Conservation (phyloP, 768 basidiomycete species). For the Termitomyces sp. region DNA sequence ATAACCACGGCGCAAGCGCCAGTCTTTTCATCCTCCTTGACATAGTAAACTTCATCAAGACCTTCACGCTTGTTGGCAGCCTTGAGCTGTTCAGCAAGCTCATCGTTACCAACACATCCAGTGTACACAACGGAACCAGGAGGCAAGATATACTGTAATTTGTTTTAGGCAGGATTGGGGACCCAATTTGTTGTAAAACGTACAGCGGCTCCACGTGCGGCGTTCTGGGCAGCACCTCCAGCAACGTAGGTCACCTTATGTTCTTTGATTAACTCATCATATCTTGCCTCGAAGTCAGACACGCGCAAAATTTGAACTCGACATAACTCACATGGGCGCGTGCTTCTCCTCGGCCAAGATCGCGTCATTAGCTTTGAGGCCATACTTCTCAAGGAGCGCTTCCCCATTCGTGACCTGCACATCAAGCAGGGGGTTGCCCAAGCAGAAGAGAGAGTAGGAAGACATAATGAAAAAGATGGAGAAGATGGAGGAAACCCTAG, state of each 20-base stretch:
- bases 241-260: conserved; percentile 86
- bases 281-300: conserved; percentile 42
- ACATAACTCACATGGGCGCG: conserved; percentile 60
- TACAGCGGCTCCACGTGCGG: conserved; percentile 94
- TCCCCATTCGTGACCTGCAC: conserved; percentile 90
- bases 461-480: conserved; percentile 28
- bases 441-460: conserved; percentile 62
- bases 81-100: conserved; percentile 84
- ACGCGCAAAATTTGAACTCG: not conserved
- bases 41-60: conserved; percentile 81
- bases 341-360: conserved; percentile 92
- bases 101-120: conserved; percentile 91
- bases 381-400: conserved; percentile 81
- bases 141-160: conserved; percentile 82
- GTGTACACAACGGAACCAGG: conserved; percentile 86
- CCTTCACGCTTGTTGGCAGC: conserved; percentile 91
- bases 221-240: conserved; percentile 95
- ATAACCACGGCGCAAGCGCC: conserved; percentile 96
- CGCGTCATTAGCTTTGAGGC: conserved; percentile 90
- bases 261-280: conserved; percentile 78
- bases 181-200: conserved; percentile 21
- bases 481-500: not conserved
- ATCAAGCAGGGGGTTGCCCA: conserved; percentile 96
- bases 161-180: conserved; percentile 7
- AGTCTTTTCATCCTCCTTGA: conserved; percentile 82